Evolutionary conservation across 441 rosid species (phyloP), one percentile per base, ranked within the genome.

Genomic region (Omphalea diandra): DNA sequence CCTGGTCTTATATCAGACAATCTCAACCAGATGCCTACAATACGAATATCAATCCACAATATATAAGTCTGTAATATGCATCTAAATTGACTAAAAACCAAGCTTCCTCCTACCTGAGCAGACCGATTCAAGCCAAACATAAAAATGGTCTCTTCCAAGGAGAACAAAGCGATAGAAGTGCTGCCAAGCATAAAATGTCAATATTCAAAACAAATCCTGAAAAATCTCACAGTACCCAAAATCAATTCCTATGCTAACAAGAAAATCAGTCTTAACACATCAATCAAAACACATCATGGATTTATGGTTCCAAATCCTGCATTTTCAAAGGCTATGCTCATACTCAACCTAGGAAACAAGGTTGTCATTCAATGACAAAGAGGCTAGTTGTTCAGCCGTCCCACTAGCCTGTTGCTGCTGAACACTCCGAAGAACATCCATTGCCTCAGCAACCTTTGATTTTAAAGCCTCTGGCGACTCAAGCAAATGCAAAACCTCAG

Each of bases 341-440:
- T 58, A 18, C 11, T 8, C 44, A 43, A 60, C 76, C 80, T 80
- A 86, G 44, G 86, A 78, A 74, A 83, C 85, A 47, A 87, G 84
- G 80, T 82, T 82, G 68, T 93, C 90, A 70, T 31, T 83, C 83
- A 85, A 83, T 24, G 96, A 84, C 84, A 90, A 77, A 0, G 94
- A 86, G 11, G 90, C 79, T 24, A 90, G 85, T 70, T 87, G 94
- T 68, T 90, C 97, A 10, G 88, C 87, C 0, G 86, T 61, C 43
- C 80, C 86, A 56, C 87, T 84, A 8, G 87, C 85, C 80, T 83
- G 90, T 73, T 83, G 87, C 76, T 79, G 88, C 76, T 83, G 86
- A 64, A 90, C 97, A 46, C 79, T 89, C 80, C 92, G 85, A 61
- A 90, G 88, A 66, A 91, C 97, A n/a, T 91, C 97, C 97, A 87